phyloP scores from a whole-genome alignment of 75 land plant genomes.

The Sequoia sempervirens region DNA sequence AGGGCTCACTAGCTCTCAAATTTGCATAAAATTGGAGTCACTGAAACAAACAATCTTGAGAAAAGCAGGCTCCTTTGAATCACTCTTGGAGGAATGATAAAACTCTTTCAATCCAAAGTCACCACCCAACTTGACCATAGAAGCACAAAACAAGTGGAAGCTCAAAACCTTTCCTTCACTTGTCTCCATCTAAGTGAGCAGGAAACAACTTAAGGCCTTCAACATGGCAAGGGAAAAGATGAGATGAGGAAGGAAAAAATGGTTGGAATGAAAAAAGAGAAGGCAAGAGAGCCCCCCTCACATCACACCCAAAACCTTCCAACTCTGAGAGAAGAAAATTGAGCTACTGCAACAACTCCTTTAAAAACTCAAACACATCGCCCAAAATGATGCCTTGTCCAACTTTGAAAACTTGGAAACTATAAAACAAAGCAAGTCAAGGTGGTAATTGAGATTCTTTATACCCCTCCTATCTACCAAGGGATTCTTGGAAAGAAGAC shows the following conservation, averaged over 20 bases:
- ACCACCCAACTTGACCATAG: too few species aligned
- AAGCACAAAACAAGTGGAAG: too few species aligned
- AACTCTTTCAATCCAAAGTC: too few species aligned
- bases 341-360: slow-evolving; percentile 90
- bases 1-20: too few species aligned
- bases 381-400: slow-evolving; percentile 97
- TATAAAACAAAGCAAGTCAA: slow-evolving; percentile 42
- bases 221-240: slow-evolving; percentile 50
- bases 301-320: slow-evolving; percentile 38
- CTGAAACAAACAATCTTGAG: too few species aligned
- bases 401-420: slow-evolving; percentile 51
- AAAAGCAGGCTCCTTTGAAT: too few species aligned
- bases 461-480: slow-evolving; percentile 38
- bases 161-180: too few species aligned
- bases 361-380: slow-evolving; percentile 96
- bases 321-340: slow-evolving; percentile 87
- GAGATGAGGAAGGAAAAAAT: slow-evolving; percentile 46
- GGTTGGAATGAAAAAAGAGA: slow-evolving; percentile 35
- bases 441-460: slow-evolving; percentile 40
- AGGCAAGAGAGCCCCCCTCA: not conserved
- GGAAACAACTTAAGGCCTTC: slow-evolving; percentile 67
- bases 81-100: too few species aligned
- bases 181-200: slow-evolving; percentile 24
- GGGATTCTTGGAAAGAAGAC: slow-evolving; percentile 42
- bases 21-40: too few species aligned